phyloP scores from a whole-genome alignment of 768 basidiomycete genomes.

The Mycena olivaceomarginata region DNA sequence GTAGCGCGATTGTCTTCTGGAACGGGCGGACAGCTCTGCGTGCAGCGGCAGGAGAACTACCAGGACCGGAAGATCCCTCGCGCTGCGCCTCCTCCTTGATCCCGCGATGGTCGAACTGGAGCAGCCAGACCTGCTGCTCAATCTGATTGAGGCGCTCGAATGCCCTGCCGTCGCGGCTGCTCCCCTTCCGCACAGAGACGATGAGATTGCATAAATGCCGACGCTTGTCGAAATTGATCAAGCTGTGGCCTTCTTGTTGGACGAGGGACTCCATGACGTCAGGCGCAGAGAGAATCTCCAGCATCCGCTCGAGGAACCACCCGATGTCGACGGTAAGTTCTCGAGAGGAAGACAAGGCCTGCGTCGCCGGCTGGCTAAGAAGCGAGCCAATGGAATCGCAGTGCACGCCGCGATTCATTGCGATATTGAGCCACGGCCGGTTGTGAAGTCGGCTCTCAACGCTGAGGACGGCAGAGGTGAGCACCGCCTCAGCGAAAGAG shows the following conservation, averaged over 20 bases:
- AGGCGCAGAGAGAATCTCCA: slow-evolving; percentile 86
- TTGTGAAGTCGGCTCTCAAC: slow-evolving; percentile 87
- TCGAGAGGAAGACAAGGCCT: slow-evolving; percentile 66
- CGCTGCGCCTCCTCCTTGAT: slow-evolving; percentile 86
- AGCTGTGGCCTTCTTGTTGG: slow-evolving; percentile 70
- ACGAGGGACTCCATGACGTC: slow-evolving; percentile 75
- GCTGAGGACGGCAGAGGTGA: slow-evolving; percentile 86
- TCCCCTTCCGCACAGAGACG: slow-evolving; percentile 62
- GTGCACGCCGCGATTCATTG: slow-evolving; percentile 73
- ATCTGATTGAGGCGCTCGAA: slow-evolving; percentile 87
- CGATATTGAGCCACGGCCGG: slow-evolving; percentile 88
- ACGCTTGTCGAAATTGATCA: slow-evolving; percentile 90
- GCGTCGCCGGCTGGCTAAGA: slow-evolving; percentile 69
- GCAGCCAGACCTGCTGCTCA: slow-evolving; percentile 76
- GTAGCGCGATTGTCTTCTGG: slow-evolving; percentile 75
- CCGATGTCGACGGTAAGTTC: slow-evolving; percentile 85
- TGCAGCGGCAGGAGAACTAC: slow-evolving; percentile 64
- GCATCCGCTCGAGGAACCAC: slow-evolving; percentile 88
- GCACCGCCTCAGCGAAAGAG: slow-evolving; percentile 88
- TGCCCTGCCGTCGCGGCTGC: slow-evolving; percentile 75
- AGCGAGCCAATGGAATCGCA: slow-evolving; percentile 79
- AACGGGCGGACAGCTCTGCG: slow-evolving; percentile 80
- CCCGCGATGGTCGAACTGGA: slow-evolving; percentile 82
- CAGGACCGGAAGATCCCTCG: slow-evolving; percentile 71
- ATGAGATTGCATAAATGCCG: slow-evolving; percentile 85